phyloP scores from a whole-genome alignment of 805 yeast species.

The Yarrowia bubula region DNA sequence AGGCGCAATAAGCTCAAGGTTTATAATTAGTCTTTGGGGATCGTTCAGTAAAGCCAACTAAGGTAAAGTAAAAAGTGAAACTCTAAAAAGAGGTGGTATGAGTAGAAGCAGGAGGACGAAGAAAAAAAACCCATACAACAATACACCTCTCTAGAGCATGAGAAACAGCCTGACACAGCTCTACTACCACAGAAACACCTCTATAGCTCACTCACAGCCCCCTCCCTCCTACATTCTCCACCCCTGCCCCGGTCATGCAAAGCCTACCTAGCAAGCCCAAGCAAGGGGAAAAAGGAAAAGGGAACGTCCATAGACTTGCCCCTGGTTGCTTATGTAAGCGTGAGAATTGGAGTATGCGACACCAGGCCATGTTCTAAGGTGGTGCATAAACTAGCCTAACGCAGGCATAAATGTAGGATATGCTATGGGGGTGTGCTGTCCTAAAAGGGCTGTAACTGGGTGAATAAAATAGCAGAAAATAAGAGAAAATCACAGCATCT shows the following conservation, averaged over 20 bases:
- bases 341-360: neutral
- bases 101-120: neutral
- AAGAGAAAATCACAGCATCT: no score
- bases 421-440: no score
- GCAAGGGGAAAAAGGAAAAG: constrained; percentile 22
- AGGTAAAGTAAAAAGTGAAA: constrained; percentile 7
- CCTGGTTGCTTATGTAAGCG: neutral
- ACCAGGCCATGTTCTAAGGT: no score
- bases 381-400: no score
- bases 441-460: no score
- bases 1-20: neutral
- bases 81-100: neutral
- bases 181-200: no score
- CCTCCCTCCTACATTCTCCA: neutral
- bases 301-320: constrained; percentile 9
- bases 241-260: constrained; percentile 20
- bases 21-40: neutral
- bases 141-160: neutral
- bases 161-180: no score
- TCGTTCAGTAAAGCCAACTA: neutral
- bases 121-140: neutral
- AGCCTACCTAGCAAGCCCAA: constrained; percentile 12
- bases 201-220: no score
- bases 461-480: no score
- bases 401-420: no score